phyloP scores from a whole-genome alignment of 768 basidiomycete genomes.

The Tulasnella sp. region DNA sequence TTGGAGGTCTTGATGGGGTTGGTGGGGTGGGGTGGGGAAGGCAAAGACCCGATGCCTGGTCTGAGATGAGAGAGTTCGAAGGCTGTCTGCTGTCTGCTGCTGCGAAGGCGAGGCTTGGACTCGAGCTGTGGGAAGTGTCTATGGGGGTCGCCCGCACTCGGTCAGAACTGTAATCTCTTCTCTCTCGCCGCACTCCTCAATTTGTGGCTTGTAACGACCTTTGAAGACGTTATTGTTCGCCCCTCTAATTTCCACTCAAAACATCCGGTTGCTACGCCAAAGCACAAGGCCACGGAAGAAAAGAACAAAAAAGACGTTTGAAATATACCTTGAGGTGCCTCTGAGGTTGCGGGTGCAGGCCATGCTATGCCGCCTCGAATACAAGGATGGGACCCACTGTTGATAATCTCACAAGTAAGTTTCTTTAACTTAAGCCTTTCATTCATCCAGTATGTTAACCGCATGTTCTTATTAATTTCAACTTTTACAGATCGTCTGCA shows the following conservation, averaged over 20 bases:
- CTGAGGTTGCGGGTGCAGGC: constrained; percentile 2
- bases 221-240: neutral
- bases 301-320: no score
- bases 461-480: neutral
- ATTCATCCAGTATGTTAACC: no score
- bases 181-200: neutral
- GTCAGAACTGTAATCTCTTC: neutral
- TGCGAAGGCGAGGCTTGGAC: neutral
- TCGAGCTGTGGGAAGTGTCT: constrained; percentile 3
- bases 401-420: constrained; percentile 79
- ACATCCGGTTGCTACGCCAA: neutral
- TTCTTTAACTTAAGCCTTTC: no score
- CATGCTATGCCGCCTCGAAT: constrained; percentile 27
- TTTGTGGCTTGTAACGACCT: neutral
- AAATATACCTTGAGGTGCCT: neutral
- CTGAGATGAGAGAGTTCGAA: neutral
- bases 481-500: constrained; percentile 70
- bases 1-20: neutral
- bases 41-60: neutral
- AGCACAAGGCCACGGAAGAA: neutral
- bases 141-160: neutral
- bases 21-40: neutral
- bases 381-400: constrained; percentile 79
- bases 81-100: neutral
- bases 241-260: neutral